phyloP scores from a whole-genome alignment of 192 early-diverging fungal genomes.

The Coemansia umbellata region DNA sequence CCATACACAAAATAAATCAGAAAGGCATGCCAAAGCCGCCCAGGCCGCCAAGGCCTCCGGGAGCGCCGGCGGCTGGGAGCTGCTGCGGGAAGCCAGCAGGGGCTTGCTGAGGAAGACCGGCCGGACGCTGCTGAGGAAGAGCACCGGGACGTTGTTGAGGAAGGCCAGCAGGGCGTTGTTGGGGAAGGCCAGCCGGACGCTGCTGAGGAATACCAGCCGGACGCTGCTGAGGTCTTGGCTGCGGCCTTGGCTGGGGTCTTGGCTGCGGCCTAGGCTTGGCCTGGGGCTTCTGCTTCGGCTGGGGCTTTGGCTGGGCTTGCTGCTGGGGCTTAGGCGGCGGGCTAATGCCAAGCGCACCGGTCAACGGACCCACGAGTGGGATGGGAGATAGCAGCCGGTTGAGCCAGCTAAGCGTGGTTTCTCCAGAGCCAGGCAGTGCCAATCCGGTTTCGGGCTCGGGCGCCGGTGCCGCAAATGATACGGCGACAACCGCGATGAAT shows the following conservation, averaged over 20 bases:
- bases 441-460: constrained; percentile 30
- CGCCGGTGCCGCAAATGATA: constrained; percentile 11
- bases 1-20: too few relatives aligned
- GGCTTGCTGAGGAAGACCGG: background rate
- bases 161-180: constrained; percentile 1
- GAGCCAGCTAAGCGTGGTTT: constrained; percentile 28
- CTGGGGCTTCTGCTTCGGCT: constrained; percentile 12
- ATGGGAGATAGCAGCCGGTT: constrained; percentile 35
- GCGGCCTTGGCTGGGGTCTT: constrained; percentile 7
- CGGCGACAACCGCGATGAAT: constrained; percentile 16
- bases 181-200: background rate
- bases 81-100: constrained; percentile 4
- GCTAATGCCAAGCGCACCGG: constrained; percentile 21
- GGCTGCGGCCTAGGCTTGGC: constrained; percentile 1
- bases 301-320: constrained; percentile 13
- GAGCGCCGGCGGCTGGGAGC: background rate
- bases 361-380: constrained; percentile 31
- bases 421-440: constrained; percentile 34
- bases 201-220: constrained; percentile 7
- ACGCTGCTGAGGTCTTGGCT: constrained; percentile 3
- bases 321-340: constrained; percentile 20
- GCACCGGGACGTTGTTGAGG: background rate
- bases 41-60: constrained; percentile 7
- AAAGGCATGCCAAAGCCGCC: constrained; percentile 3
- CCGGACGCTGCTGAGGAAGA: constrained; percentile 12